Conservation (phyloP, 1,139 yeast genomes). For the Spencermartinsiella ligniputridi region DNA sequence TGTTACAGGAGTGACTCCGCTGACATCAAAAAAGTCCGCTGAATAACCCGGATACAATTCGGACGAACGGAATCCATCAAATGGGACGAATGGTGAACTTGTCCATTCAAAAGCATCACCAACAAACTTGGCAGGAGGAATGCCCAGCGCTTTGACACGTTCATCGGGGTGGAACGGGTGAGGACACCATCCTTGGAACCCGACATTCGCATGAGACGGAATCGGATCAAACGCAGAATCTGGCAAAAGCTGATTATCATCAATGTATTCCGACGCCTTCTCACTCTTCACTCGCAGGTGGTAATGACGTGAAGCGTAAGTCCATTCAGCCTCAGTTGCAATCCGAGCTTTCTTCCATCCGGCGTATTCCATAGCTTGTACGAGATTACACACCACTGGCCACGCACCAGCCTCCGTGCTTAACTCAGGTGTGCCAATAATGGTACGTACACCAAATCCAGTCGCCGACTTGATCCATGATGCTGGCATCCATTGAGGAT, state of each 20-base stretch:
- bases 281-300: background rate
- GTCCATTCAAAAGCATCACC: slow-evolving; percentile 3
- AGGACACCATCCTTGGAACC: background rate
- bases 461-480: slow-evolving; percentile 3
- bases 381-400: background rate
- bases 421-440: background rate
- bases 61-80: background rate
- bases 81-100: background rate
- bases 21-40: slow-evolving; percentile 4
- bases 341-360: background rate
- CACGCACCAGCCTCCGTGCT: background rate
- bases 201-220: background rate
- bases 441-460: background rate
- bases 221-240: slow-evolving; percentile 1
- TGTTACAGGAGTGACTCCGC: background rate
- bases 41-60: slow-evolving; percentile 3
- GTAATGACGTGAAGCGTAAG: background rate
- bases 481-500: slow-evolving; percentile 1
- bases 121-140: background rate
- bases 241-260: background rate
- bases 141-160: background rate
- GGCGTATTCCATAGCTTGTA: background rate
- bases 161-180: background rate
- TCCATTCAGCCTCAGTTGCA: background rate
- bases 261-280: background rate